A percentile compares a stretch with the other conserved stretches of the same genome.
phyloP scores from a whole-genome alignment of 257 asterid species.

The Penstemon newberryi region DNA sequence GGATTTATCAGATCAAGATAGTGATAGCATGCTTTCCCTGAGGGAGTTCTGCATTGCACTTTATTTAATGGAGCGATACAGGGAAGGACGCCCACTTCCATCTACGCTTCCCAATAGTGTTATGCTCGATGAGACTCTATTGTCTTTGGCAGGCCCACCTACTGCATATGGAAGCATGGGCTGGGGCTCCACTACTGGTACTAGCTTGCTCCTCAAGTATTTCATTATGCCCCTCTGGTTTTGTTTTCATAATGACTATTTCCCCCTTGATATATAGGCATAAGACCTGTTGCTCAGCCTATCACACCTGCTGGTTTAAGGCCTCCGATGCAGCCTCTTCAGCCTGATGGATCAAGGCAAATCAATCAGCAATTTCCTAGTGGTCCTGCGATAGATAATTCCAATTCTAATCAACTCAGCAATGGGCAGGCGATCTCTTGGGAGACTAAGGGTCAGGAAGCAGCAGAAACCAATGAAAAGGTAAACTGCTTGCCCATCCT shows the following conservation, averaged over 20 bases:
- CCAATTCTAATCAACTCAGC: conserved; percentile 46
- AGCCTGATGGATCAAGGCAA: conserved; percentile 62
- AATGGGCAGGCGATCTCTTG: conserved; percentile 53
- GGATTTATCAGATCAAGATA: conserved; percentile 97
- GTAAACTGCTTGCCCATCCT: conserved; percentile 35
- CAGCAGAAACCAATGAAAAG: conserved; percentile 55
- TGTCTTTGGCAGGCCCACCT: conserved; percentile 87
- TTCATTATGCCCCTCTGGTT: conserved; percentile 22
- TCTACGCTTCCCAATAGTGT: conserved; percentile 72
- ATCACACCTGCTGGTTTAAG: conserved; percentile 57
- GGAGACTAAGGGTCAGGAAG: conserved; percentile 49
- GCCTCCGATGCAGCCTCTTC: conserved; percentile 70
- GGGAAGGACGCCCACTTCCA: conserved; percentile 83
- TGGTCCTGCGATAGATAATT: conserved; percentile 48
- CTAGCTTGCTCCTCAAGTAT: conserved; percentile 22
- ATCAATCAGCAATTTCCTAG: conserved; percentile 53
- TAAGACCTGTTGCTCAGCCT: conserved; percentile 66
- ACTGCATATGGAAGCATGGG: conserved; percentile 60
- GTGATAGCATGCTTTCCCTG: conserved; percentile 91
- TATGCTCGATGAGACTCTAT: conserved; percentile 80
- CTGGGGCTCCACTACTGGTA: conserved; percentile 73
- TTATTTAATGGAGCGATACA: conserved; percentile 88
- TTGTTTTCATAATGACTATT: conserved; percentile 20
- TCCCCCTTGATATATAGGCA: conserved; percentile 45
- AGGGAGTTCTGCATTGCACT: conserved; percentile 94